Percentiles rank a stretch among this genome's conserved stretches.
Evolutionary conservation across 2,329 filamentous ascomycete species (phyloP).

Genomic region (Aureobasidium sp.): DNA sequence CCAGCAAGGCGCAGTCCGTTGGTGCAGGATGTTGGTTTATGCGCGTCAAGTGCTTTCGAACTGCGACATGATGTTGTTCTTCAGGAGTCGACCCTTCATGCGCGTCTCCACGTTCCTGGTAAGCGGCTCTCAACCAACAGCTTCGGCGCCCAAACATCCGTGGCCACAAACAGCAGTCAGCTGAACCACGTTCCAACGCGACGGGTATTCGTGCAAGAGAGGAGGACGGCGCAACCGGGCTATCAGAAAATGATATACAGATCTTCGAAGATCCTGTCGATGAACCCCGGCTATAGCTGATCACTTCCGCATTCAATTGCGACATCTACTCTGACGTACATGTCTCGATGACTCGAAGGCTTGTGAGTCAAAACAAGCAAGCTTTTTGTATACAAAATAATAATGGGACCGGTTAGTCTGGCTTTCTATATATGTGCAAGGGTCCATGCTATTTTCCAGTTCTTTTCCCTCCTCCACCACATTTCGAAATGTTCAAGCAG

Average conservation of each 20-base stretch:
- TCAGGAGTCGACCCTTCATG: background rate
- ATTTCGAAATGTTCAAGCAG: constrained; percentile 14
- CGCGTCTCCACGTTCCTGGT: background rate
- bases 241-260: background rate
- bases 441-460: background rate
- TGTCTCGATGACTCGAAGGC: background rate
- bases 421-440: background rate
- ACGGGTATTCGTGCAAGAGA: background rate
- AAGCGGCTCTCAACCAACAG: background rate
- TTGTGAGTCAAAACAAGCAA: constrained; percentile 10
- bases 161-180: background rate
- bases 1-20: background rate
- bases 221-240: background rate
- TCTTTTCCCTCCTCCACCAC: background rate
- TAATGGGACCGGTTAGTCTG: background rate
- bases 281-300: background rate
- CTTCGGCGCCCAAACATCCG: background rate
- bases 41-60: background rate
- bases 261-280: background rate
- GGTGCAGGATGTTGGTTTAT: background rate
- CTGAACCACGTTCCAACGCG: background rate
- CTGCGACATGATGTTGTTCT: background rate
- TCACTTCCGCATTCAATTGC: background rate
- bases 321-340: constrained; percentile 1
- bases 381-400: background rate